Evolutionary conservation across 2,329 filamentous ascomycete genomes (phyloP).

Genomic region (Apiospora rasikravindrae): DNA sequence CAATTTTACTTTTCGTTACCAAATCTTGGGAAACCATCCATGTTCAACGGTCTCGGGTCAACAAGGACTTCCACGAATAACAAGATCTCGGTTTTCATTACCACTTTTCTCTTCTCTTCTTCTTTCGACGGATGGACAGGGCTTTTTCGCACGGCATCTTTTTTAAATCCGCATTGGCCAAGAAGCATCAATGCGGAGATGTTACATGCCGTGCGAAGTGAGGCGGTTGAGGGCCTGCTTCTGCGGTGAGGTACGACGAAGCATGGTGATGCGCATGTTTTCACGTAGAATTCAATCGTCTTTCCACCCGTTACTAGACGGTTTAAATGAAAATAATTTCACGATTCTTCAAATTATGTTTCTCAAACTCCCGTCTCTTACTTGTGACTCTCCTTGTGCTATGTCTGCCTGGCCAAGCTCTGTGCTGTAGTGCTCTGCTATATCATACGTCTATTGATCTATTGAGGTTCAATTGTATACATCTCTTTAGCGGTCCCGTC

Average conservation of each 20-base stretch:
- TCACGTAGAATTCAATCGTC: background rate
- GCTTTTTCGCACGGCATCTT: background rate
- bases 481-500: background rate
- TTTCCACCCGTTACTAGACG: conserved; percentile 2
- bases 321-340: background rate
- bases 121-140: background rate
- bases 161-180: background rate
- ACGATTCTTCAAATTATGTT: background rate
- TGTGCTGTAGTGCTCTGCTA: too few species aligned
- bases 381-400: background rate
- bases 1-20: background rate
- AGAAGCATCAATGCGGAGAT: background rate
- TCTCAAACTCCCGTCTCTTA: background rate
- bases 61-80: background rate
- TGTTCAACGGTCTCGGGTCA: background rate
- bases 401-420: too few species aligned
- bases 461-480: background rate
- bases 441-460: background rate
- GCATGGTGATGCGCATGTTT: conserved; percentile 4
- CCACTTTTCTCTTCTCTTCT: background rate
- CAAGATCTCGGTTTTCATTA: conserved; percentile 2
- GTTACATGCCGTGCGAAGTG: background rate
- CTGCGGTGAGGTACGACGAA: background rate
- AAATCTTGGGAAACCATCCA: background rate
- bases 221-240: background rate